A percentile compares a stretch with the other conserved stretches of the same genome.
phyloP scores from a whole-genome alignment of 2,329 filamentous ascomycete species.

The Blastomyces percursus region DNA sequence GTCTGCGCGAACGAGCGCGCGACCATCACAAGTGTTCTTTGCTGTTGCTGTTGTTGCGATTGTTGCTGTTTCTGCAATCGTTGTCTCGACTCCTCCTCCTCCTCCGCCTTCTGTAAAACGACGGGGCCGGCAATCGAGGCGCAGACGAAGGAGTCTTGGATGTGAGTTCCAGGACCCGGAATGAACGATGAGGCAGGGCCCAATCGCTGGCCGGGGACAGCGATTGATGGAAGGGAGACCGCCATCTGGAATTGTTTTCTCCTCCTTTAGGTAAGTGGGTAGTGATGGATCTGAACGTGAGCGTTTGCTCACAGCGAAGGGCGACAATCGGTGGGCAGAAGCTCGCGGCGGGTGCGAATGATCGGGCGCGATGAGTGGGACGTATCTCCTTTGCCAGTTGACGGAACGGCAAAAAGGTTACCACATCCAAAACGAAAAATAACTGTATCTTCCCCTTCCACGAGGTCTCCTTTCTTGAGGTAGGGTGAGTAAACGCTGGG shows the following conservation, averaged over 20 bases:
- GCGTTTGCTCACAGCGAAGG: too few relatives aligned
- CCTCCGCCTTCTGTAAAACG: constrained; percentile 38
- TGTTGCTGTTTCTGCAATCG: constrained; percentile 31
- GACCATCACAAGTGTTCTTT: constrained; percentile 15
- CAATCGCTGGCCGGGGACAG: constrained; percentile 72
- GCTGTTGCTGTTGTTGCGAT: not conserved
- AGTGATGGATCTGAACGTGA: too few relatives aligned
- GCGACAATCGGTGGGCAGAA: too few relatives aligned
- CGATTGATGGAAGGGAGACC: constrained; percentile 38
- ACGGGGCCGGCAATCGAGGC: constrained; percentile 73
- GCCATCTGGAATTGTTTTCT: constrained; percentile 16
- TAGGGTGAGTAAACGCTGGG: not conserved
- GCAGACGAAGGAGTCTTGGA: constrained; percentile 62
- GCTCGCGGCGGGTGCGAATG: too few relatives aligned
- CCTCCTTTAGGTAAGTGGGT: not conserved
- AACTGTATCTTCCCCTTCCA: not conserved
- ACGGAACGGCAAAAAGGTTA: too few relatives aligned
- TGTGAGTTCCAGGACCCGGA: constrained; percentile 73
- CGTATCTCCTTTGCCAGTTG: too few relatives aligned
- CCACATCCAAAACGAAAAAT: too few relatives aligned
- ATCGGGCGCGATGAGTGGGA: too few relatives aligned
- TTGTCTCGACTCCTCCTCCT: constrained; percentile 20
- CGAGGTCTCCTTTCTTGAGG: not conserved
- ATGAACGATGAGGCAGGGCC: constrained; percentile 56
- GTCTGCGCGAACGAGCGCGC: constrained; percentile 39